Percentiles rank a stretch among this genome's conserved stretches.
These are phyloP conservation scores for Oryza brachyantha DNA, from an alignment of 176 grass and related monocot genomes.

Conservation along the genomic window DNA sequence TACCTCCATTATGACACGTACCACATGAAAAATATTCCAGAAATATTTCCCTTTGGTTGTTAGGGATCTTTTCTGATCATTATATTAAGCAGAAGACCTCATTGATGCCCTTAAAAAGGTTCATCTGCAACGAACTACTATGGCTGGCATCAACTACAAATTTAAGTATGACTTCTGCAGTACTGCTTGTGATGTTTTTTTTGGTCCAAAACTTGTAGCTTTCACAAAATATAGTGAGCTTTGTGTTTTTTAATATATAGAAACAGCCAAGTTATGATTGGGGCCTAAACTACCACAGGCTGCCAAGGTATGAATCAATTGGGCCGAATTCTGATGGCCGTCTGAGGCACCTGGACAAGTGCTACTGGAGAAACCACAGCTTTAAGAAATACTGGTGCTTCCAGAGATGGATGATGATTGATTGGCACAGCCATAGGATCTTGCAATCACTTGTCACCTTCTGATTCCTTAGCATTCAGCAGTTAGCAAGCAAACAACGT, in stretches of 20 bases:
- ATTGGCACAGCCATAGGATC: too few relatives aligned
- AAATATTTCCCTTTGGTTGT: background rate
- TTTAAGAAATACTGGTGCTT: too few relatives aligned
- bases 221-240: background rate
- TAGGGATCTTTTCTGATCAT: background rate
- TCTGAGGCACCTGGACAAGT: too few relatives aligned
- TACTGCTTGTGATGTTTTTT: background rate
- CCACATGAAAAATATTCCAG: background rate
- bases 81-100: background rate
- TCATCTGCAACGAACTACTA: background rate
- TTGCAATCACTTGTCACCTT: too few relatives aligned
- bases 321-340: too few relatives aligned
- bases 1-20: background rate
- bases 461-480: too few relatives aligned
- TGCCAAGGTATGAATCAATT: background rate
- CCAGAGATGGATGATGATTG: too few relatives aligned
- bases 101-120: background rate
- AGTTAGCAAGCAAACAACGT: too few relatives aligned
- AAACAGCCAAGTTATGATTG: background rate
- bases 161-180: background rate
- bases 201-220: background rate
- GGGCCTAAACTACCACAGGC: background rate
- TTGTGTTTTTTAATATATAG: too few relatives aligned
- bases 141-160: slow-evolving; percentile 3
- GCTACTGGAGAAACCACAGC: too few relatives aligned